Percentiles rank a stretch among this genome's conserved stretches.
These are phyloP conservation scores for Mucor sp. DNA, from an alignment of 371 early-diverging fungal species.

Conservation along the genomic window DNA sequence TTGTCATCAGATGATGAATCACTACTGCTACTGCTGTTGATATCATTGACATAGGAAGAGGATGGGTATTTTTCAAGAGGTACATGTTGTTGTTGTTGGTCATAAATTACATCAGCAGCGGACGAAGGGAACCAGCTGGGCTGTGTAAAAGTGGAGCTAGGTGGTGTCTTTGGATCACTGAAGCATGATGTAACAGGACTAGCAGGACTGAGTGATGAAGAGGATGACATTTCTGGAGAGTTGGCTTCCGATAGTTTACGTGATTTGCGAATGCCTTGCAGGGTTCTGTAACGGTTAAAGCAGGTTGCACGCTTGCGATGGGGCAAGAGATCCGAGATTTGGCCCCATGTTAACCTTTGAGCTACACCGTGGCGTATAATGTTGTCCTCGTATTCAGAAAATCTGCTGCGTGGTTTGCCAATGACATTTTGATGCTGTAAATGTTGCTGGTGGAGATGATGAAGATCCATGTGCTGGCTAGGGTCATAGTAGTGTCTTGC, in stretches of 20 bases:
- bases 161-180: conserved; percentile 5
- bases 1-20: conserved; percentile 10
- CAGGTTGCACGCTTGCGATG: conserved; percentile 55
- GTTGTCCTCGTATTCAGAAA: conserved; percentile 46
- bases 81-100: neutral
- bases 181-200: conserved; percentile 12
- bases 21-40: neutral
- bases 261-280: conserved; percentile 53
- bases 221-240: conserved; percentile 6
- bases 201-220: conserved; percentile 1
- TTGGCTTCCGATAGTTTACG: conserved; percentile 23
- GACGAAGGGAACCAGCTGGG: neutral
- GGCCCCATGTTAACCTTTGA: conserved; percentile 49
- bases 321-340: conserved; percentile 43
- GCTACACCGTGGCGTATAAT: conserved; percentile 51
- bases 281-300: conserved; percentile 48
- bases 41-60: neutral
- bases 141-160: neutral
- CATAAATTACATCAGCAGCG: conserved; percentile 11
- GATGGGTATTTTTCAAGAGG: neutral
- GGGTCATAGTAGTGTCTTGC: neutral
- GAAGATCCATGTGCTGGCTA: neutral
- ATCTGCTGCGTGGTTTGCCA: conserved; percentile 48
- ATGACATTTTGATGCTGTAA: conserved; percentile 1
- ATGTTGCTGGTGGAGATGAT: conserved; percentile 2